Evolutionary conservation across 2,329 filamentous ascomycete species (phyloP), one percentile per base, ranked within the genome.

Genomic region (Ambrosiella xylebori): DNA sequence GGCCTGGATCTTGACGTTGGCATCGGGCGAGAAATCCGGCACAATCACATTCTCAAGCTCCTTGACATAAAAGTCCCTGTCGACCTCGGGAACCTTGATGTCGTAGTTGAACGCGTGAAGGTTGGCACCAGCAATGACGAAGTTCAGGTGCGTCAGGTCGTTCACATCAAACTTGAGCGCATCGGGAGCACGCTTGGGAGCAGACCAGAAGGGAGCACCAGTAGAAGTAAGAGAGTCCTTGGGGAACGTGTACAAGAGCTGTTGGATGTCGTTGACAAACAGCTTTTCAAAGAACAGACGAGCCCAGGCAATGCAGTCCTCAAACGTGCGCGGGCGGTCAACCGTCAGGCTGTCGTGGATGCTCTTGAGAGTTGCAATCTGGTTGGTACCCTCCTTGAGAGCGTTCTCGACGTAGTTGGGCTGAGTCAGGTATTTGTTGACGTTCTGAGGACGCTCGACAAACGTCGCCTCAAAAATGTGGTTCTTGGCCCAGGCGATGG

Each of bases 31-130:
- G 70, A 98, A 98, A 68, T 98, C 93, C 2, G 93, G 90, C 59
- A 98, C 83, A 63, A 97, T 95, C 78, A 96, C 89, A 65, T 90
- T 85, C 61, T 95, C 86, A 55, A 97, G 73, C 39, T 95, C 85
- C 64, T 85, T 84, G 52, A 82, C 66, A 68, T 95, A 95, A 62
- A 88, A 80, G 7, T 78, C 75, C 67, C 82, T 83, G 61, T 82
- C 81, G 57, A 80, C 75, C 52, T 79, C 82, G 61, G 86, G 87
- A n/a, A 85, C 82, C 66, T 94, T 91, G 70, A 98, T 96, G 61
- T 88, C 86, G 71, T 95, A 98, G 75, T 98, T 98, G 79, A 93
- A 98, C 0, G 91, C 93, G 65, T 96, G 93, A 35, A 98, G 78
- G 67, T 94, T 93, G 40, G 93, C 89, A 7, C 82, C 93, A 15